Base-by-base conservation (phyloP, 352 stramenopile genomes). In the Phytophthora constricta region DNA sequence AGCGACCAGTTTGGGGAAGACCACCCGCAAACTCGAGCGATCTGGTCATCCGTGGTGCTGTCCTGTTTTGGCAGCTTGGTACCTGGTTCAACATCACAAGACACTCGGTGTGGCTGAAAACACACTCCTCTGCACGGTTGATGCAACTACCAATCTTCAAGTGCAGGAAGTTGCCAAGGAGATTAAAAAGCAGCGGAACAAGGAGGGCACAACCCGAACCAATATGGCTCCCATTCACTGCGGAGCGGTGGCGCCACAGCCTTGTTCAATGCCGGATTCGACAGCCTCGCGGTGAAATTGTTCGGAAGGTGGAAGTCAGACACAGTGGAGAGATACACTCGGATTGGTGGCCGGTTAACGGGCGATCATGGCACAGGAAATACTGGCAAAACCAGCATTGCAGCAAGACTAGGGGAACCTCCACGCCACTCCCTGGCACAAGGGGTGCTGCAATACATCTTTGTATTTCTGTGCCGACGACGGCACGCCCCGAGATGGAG, bases 161-260 rank as follows among this genome's bases (percentile, higher is more conserved):
- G 46, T 55, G 16, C 26, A 5, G 1, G 43, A 63, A 16, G 27
- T 56, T 3, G 56, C 49, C 8, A 34, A 31, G 9, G 26, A 19
- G 1, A 34, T 28, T 16, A 63, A 63, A 27, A n/a, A 16, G 56
- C 56, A 9, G 56, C 42, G 5, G 16, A 41, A 31, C 14, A 20
- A n/a, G 28, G 17, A 7, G 55, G 55, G 10, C 23, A 54, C 31
- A 19, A 34, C 27, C 45, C 56, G 20, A 16, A 47, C 4, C 28
- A 16, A 27, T 63, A 49, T 39, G 56, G 56, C 2, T 63, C 56
- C 10, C 56, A 63, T 33, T 63, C 45, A 28, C 43, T 63, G 3
- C 31, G 45, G 7, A 56, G 45, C 34, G 33, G 56, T 25, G 56
- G 45, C n/a, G 56, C 56, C 14, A 49, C 42, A 26, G 56, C 45